A percentile compares a stretch with the other conserved stretches of the same genome.
Conservation (phyloP, 371 early-diverging fungal genomes). For the Mortierella polycephala region DNA sequence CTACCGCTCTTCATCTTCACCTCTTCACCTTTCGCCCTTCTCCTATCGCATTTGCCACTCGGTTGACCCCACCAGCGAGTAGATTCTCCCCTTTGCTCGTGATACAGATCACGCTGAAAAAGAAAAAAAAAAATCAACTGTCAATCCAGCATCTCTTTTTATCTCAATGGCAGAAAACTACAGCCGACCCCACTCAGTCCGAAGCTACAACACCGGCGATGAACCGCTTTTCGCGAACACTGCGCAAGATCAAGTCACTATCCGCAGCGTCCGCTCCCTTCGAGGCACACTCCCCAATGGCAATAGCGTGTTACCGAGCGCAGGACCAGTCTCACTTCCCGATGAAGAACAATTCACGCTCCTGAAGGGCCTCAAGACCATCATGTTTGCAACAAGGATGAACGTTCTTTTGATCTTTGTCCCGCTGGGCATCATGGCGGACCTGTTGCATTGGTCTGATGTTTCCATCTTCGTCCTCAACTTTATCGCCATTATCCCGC, state of each 20-base stretch:
- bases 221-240: conserved; percentile 33
- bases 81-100: too few species aligned
- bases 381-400: conserved; percentile 67
- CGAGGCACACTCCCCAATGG: conserved; percentile 13
- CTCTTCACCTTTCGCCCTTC: too few species aligned
- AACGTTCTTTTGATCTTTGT: conserved; percentile 76
- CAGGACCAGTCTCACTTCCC: neutral
- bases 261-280: conserved; percentile 33
- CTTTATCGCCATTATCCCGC: conserved; percentile 89
- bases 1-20: too few species aligned
- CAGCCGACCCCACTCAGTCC: conserved; percentile 2
- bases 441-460: conserved; percentile 70
- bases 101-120: too few species aligned
- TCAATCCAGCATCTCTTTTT: neutral
- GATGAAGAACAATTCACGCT: conserved; percentile 9
- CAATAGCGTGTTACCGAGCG: conserved; percentile 6
- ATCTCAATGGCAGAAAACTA: conserved; percentile 1
- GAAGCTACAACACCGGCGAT: conserved; percentile 5
- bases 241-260: conserved; percentile 18
- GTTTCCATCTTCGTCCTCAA: conserved; percentile 81
- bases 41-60: too few species aligned
- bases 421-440: conserved; percentile 80
- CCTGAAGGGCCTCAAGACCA: conserved; percentile 51
- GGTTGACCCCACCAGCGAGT: too few species aligned
- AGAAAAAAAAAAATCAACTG: neutral